Evolutionary conservation across 2,329 filamentous ascomycete species (phyloP), one percentile per base, ranked within the genome.

Genomic region (Ophiocordyceps sinensis): DNA sequence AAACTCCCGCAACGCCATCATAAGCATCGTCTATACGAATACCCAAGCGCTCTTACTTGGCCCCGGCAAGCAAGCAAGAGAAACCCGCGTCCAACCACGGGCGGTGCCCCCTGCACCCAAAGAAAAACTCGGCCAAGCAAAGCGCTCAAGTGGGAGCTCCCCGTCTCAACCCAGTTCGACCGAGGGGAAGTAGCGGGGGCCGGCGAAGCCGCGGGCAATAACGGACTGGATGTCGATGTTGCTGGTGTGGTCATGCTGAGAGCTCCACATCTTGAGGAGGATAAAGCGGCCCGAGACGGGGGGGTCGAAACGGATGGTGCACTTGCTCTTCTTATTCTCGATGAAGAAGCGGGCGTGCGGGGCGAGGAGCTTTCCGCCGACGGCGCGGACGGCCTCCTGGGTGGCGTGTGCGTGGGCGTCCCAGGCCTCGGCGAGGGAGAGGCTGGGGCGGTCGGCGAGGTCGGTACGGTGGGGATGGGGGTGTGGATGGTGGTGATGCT

Each of bases 221-320:
- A 95, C 79, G 37, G 81, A 85, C 58, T 94, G 83, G 32, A 96
- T 86, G 55, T 94, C 87, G 47, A 95, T 93, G 52, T 93, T 94
- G 44, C 67, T 67, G 5, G 57, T 51, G 4, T 74, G 69, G 38
- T 79, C 76, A 23, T 77, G 73, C 44, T 76, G 75, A 2, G 83
- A 82, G 51, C 80, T 87, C 84, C 86, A 95, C 58, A 95, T 76
- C 66, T 95, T 95, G 47, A 96, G 67, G 35, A 95, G 62, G 40
- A 96, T 82, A 57, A 83, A 93, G 43, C 85, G 75, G 5, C 84
- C 85, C 11, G 84, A 85, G 44, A 91, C 74, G 0, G 83, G 81
- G 43, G 85, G 83, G 51, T 88, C 77, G 51, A 96, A 95, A 44
- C 77, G 80, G 51, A 96, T 82, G 13, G 81, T 87, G 51, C 91